Evolutionary conservation across 2,329 filamentous ascomycete genomes (phyloP).

Genomic region (Shiraia bambusicola): DNA sequence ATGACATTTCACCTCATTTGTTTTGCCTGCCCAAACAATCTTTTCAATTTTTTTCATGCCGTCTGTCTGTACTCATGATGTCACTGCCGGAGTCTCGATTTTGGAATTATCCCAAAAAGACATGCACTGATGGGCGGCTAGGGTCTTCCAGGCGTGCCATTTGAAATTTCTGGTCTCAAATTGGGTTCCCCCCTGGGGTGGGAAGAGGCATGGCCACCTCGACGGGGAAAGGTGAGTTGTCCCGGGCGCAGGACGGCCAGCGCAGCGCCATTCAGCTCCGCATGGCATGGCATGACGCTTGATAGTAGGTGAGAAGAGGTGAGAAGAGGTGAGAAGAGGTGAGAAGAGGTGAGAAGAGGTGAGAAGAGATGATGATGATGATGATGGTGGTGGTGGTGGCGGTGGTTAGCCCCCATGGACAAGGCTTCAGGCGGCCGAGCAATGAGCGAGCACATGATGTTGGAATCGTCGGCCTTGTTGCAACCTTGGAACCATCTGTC

Average conservation of each 20-base stretch:
- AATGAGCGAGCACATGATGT: slow-evolving; percentile 4
- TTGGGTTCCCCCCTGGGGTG: slow-evolving; percentile 5
- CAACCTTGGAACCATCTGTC: slow-evolving; percentile 6
- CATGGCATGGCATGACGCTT: slow-evolving; percentile 8
- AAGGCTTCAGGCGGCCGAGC: no score
- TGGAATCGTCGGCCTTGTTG: slow-evolving; percentile 2
- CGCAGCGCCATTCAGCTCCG: slow-evolving; percentile 17
- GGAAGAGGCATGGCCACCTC: slow-evolving; percentile 9
- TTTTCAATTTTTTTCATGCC: slow-evolving; percentile 3
- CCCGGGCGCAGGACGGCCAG: slow-evolving; percentile 22
- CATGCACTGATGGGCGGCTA: slow-evolving; percentile 9
- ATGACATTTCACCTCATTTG: slow-evolving; percentile 12
- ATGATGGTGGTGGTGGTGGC: no score
- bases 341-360: no score
- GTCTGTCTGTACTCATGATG: slow-evolving; percentile 25
- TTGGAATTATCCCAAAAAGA: slow-evolving; percentile 1
- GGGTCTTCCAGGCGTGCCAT: slow-evolving; percentile 1
- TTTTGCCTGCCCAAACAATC: slow-evolving; percentile 14
- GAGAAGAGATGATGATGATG: no score
- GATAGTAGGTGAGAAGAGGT: slow-evolving; percentile 2
- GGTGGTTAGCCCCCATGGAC: no score
- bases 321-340: no score
- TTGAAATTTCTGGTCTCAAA: slow-evolving; percentile 18
- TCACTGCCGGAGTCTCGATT: slow-evolving; percentile 20
- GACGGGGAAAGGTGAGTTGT: slow-evolving; percentile 28